These are phyloP conservation scores for Citrus medica DNA, from an alignment of 345 rosid genomes.

Conservation along the genomic window DNA sequence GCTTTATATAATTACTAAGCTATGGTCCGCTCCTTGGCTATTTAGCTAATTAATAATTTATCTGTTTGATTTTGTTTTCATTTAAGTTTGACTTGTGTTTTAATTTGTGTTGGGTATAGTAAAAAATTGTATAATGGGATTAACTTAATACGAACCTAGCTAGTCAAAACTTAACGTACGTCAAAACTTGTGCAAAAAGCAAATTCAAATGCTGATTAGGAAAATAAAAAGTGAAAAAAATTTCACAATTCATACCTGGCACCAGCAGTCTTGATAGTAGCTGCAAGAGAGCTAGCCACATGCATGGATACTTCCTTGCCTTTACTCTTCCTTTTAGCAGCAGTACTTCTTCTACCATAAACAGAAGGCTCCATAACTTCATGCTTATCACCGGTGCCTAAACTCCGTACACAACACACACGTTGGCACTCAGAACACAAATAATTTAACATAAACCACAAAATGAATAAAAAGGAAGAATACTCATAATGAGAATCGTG, in stretches of 20 bases:
- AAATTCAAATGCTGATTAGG: background rate
- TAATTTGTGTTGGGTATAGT: background rate
- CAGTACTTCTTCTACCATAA: slow-evolving; percentile 33
- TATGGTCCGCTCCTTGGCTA: slow-evolving; percentile 17
- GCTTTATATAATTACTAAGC: background rate
- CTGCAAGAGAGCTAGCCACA: slow-evolving; percentile 22
- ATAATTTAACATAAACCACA: background rate
- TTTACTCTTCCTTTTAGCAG: slow-evolving; percentile 33
- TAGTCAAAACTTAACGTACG: background rate
- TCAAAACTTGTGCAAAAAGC: too few relatives aligned
- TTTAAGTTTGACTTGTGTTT: slow-evolving; percentile 18
- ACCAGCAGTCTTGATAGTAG: slow-evolving; percentile 14
- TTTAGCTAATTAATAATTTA: slow-evolving; percentile 5
- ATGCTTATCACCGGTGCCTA: slow-evolving; percentile 21
- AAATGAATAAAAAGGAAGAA: background rate
- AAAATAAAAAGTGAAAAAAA: background rate
- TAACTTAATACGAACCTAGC: background rate
- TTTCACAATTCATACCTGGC: slow-evolving; percentile 27
- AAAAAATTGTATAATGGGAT: background rate
- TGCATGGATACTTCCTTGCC: slow-evolving; percentile 30
- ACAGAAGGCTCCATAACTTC: slow-evolving; percentile 32
- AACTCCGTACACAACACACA: background rate
- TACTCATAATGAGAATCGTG: background rate
- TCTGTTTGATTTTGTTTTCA: slow-evolving; percentile 40
- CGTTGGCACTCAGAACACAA: background rate